Evolutionary conservation across 2,329 filamentous ascomycete species (phyloP), one percentile per base, ranked within the genome.

Genomic region (Fusarium mexicanum): DNA sequence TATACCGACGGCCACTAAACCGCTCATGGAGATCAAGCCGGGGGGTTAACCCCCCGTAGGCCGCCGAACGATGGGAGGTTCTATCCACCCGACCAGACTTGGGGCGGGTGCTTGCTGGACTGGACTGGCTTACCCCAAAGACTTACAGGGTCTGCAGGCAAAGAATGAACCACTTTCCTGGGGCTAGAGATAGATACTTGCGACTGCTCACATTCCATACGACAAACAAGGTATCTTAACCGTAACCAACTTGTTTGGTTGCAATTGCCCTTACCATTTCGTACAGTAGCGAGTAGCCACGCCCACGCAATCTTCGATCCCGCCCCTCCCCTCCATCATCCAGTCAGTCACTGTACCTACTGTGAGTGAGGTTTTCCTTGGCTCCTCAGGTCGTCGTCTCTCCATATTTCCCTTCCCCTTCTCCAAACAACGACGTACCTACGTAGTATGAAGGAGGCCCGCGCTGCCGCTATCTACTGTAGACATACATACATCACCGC

Each of bases 1-100:
- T 74, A 63, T 69, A 69, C 60, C 55, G 72, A 60, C 72, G 72
- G 72, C 67, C 72, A 68, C 72, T 74, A 74, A 72, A 38, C 72
- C 67, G 38, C 59, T 67, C 66, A 74, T 53, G 58, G 71, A 60
- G 55, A 47, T 65, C 54, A 51, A 60, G 71, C 67, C 72, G 71
- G 71, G 71, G 43, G 33, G 46, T 46, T 31, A 60, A 61, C 53
- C 70, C 61, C 68, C 70, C 33, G 60, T 61, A 50, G 47, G 33
- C 55, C 64, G 35, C 69, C 48, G 53, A 72, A 68, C 57, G 35
- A 68, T 68, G 65, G 43, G 64, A 59, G 62, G 70, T 59, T 64
- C 58, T 61, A 61, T 53, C 54, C 41, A 59, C 46, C 53, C 29
- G 43, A 73, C 70, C 24, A 41, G 40, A n/a, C 40, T 38, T 53